Evolutionary conservation across 179 eudicot species (phyloP).

Genomic region (Amaranthus tricolor): DNA sequence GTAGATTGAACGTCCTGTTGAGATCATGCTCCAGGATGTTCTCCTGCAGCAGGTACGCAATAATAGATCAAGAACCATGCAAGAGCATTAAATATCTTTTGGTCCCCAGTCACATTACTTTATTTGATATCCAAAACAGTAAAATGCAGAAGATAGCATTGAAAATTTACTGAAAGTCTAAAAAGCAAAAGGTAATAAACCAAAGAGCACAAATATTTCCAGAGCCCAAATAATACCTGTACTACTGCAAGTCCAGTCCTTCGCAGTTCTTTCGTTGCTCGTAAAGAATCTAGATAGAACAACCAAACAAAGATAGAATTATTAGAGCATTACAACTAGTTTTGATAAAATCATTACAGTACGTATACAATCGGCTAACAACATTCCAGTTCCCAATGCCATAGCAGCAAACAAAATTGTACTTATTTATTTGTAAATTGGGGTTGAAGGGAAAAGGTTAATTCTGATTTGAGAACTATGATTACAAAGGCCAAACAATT

Average conservation of each 20-base stretch:
- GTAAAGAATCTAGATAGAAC: constrained; percentile 22
- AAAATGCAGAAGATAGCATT: neutral
- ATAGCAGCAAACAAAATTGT: too few species aligned
- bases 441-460: neutral
- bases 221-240: constrained; percentile 21
- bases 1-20: constrained; percentile 25
- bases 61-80: neutral
- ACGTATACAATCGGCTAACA: too few species aligned
- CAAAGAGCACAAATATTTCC: neutral
- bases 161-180: neutral
- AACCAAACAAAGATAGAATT: neutral
- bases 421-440: neutral
- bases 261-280: constrained; percentile 7
- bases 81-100: neutral
- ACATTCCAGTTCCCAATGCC: too few species aligned
- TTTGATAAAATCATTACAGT: too few species aligned
- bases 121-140: neutral
- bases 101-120: neutral
- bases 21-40: constrained; percentile 1
- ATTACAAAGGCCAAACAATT: neutral
- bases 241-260: constrained; percentile 11
- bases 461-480: neutral
- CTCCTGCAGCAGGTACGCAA: constrained; percentile 24
- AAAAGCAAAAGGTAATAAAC: neutral
- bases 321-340: neutral